phyloP scores from a whole-genome alignment of 225 moss, liverwort and hornwort species.

The Polytrichum commune region DNA sequence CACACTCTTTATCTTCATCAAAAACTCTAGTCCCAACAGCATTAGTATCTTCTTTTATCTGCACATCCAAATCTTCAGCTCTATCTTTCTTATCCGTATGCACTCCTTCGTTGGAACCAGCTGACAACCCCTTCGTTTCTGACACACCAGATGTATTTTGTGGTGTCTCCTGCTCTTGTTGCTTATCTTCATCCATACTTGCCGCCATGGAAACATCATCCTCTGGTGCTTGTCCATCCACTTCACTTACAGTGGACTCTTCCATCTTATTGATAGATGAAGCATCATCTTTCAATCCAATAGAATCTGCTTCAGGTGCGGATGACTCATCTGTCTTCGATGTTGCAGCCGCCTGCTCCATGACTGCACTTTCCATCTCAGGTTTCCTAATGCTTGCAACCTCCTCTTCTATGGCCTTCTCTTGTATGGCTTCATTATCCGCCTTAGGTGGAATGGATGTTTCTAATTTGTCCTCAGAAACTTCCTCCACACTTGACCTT shows the following conservation, averaged over 20 bases:
- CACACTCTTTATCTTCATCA: too few relatives aligned
- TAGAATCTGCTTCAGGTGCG: neutral
- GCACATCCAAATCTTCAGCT: too few relatives aligned
- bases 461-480: neutral
- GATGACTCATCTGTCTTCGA: too few relatives aligned
- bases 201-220: too few relatives aligned
- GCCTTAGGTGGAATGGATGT: neutral
- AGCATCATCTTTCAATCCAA: constrained; percentile 3
- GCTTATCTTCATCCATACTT: neutral
- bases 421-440: constrained; percentile 3
- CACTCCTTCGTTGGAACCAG: too few relatives aligned
- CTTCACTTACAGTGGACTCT: constrained; percentile 21
- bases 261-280: constrained; percentile 17
- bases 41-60: too few relatives aligned
- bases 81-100: too few relatives aligned
- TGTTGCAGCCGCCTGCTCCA: neutral
- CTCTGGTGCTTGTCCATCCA: constrained; percentile 16
- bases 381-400: neutral
- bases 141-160: too few relatives aligned
- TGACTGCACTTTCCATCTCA: neutral
- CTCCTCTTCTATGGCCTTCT: neutral
- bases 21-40: too few relatives aligned
- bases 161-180: neutral
- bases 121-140: too few relatives aligned
- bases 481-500: neutral